phyloP scores from a whole-genome alignment of 208 protist genomes.

The Leishmania mexicana region DNA sequence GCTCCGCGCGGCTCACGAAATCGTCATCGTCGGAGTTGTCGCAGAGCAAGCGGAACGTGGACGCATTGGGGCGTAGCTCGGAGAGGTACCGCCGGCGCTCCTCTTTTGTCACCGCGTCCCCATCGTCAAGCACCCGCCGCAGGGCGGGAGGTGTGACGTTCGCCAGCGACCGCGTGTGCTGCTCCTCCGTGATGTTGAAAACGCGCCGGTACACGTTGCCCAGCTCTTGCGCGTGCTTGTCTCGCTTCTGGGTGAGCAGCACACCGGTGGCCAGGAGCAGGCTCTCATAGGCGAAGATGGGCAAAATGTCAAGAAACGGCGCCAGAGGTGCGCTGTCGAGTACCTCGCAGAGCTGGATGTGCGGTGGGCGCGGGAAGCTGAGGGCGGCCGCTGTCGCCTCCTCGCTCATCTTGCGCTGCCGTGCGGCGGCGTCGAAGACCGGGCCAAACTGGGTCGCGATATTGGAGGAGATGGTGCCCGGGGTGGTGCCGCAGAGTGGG shows the following conservation, averaged over 20 bases:
- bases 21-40: conserved; percentile 39
- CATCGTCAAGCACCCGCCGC: neutral
- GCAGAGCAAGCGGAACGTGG: conserved; percentile 33
- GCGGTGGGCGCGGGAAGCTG: conserved; percentile 10
- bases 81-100: conserved; percentile 21
- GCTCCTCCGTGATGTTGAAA: conserved; percentile 47
- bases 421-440: conserved; percentile 20
- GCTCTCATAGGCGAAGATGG: conserved; percentile 60
- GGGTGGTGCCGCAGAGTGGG: conserved; percentile 37
- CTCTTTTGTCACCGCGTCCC: neutral
- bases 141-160: conserved; percentile 46
- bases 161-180: conserved; percentile 45
- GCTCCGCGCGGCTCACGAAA: conserved; percentile 39
- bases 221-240: conserved; percentile 37
- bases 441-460: conserved; percentile 17
- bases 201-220: conserved; percentile 38
- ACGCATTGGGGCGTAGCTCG: conserved; percentile 25
- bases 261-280: conserved; percentile 49
- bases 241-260: conserved; percentile 22
- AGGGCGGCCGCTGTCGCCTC: neutral
- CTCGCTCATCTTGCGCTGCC: neutral
- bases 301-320: conserved; percentile 32
- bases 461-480: conserved; percentile 30
- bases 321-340: conserved; percentile 45
- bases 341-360: conserved; percentile 39